These are phyloP conservation scores for Argentina anserina DNA, from an alignment of 306 rosid genomes.

Conservation along the genomic window DNA sequence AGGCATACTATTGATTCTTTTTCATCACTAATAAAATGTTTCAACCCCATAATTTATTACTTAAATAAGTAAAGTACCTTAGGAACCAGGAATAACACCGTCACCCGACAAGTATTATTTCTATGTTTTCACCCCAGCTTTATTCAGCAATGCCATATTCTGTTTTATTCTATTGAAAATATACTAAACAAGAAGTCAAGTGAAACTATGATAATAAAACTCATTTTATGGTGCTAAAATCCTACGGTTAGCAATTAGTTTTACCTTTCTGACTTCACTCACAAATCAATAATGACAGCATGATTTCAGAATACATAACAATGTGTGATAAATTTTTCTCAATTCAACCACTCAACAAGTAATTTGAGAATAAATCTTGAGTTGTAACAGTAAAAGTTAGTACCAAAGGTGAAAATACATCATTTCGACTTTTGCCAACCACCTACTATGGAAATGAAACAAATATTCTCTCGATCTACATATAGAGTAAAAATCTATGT, in stretches of 20 bases:
- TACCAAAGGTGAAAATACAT: too few relatives aligned
- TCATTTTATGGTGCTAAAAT: too few relatives aligned
- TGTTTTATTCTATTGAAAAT: neutral
- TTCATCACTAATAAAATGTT: neutral
- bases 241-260: too few relatives aligned
- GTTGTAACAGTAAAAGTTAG: neutral
- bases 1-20: neutral
- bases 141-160: neutral
- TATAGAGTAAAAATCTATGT: too few relatives aligned
- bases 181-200: neutral
- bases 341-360: neutral
- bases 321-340: too few relatives aligned
- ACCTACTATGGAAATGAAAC: too few relatives aligned
- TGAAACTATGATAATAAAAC: neutral
- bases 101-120: neutral
- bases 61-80: neutral
- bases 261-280: too few relatives aligned
- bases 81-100: conserved; percentile 1
- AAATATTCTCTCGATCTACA: too few relatives aligned
- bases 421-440: too few relatives aligned
- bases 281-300: too few relatives aligned
- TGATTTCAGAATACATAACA: too few relatives aligned
- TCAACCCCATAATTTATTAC: neutral
- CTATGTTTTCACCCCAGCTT: neutral
- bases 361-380: neutral